phyloP scores from a whole-genome alignment of 106 monocot genomes.

The Hemerocallis citrina region DNA sequence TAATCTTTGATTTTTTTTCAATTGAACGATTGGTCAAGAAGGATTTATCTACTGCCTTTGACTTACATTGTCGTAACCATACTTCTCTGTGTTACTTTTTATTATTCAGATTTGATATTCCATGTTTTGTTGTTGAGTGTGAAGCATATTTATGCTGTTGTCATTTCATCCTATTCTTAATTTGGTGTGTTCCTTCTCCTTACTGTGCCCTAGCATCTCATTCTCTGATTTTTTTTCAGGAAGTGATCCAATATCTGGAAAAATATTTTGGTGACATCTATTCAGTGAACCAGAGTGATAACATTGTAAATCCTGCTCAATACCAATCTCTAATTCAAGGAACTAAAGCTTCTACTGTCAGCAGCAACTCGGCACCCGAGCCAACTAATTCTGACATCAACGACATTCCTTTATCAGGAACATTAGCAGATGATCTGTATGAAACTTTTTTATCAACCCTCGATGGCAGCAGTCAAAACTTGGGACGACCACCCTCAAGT shows the following conservation, averaged over 20 bases:
- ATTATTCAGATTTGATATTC: neutral
- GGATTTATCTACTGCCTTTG: too few relatives aligned
- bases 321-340: conserved; percentile 29
- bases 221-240: conserved; percentile 2
- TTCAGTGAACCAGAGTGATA: conserved; percentile 29
- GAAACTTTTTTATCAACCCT: conserved; percentile 59
- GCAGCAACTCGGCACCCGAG: conserved; percentile 21
- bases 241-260: conserved; percentile 15
- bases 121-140: neutral
- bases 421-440: conserved; percentile 70
- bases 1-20: too few relatives aligned
- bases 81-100: too few relatives aligned
- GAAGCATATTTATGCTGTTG: neutral
- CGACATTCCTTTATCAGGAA: conserved; percentile 33
- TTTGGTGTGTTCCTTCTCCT: neutral
- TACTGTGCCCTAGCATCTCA: neutral
- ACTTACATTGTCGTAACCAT: too few relatives aligned
- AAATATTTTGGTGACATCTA: conserved; percentile 28
- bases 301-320: conserved; percentile 19
- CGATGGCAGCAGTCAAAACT: conserved; percentile 22
- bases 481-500: conserved; percentile 14
- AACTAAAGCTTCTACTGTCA: conserved; percentile 12
- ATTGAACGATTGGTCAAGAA: too few relatives aligned
- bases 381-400: conserved; percentile 20
- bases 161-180: conserved; percentile 4